A percentile compares a stretch with the other conserved stretches of the same genome.
phyloP scores from a whole-genome alignment of 768 basidiomycete genomes.

The Leccinum imitatum region DNA sequence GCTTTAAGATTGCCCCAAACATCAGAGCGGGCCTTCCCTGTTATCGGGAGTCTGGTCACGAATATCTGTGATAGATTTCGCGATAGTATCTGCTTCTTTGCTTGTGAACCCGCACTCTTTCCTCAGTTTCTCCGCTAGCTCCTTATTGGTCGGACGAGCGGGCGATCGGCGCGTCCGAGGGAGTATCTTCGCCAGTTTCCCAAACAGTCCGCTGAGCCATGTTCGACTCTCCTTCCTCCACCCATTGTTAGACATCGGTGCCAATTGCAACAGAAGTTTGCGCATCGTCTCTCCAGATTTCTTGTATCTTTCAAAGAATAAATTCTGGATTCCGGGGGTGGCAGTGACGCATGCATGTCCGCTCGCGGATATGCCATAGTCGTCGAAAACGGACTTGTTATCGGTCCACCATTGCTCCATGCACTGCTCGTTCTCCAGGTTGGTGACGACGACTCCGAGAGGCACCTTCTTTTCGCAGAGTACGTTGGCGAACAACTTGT shows the following conservation, averaged over 20 bases:
- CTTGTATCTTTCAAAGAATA: conserved; percentile 29
- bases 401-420: conserved; percentile 41
- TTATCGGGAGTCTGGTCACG: background rate
- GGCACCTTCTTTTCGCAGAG: conserved; percentile 40
- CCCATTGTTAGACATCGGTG: background rate
- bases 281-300: conserved; percentile 31
- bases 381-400: conserved; percentile 34
- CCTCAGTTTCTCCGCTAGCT: conserved; percentile 13
- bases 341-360: conserved; percentile 45
- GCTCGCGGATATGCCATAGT: conserved; percentile 27
- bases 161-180: conserved; percentile 5
- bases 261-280: conserved; percentile 13
- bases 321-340: conserved; percentile 22
- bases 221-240: conserved; percentile 20
- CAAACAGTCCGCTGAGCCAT: conserved; percentile 22
- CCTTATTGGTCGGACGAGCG: conserved; percentile 4
- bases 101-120: conserved; percentile 19
- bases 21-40: background rate
- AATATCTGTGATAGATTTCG: conserved; percentile 16
- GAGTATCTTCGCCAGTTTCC: conserved; percentile 22
- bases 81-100: conserved; percentile 18
- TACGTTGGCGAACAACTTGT: conserved; percentile 38
- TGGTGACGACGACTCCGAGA: conserved; percentile 37
- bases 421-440: conserved; percentile 36
- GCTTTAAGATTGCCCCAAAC: background rate